These are phyloP conservation scores for Sonneratia alba DNA, from an alignment of 345 rosid genomes.

Conservation along the genomic window DNA sequence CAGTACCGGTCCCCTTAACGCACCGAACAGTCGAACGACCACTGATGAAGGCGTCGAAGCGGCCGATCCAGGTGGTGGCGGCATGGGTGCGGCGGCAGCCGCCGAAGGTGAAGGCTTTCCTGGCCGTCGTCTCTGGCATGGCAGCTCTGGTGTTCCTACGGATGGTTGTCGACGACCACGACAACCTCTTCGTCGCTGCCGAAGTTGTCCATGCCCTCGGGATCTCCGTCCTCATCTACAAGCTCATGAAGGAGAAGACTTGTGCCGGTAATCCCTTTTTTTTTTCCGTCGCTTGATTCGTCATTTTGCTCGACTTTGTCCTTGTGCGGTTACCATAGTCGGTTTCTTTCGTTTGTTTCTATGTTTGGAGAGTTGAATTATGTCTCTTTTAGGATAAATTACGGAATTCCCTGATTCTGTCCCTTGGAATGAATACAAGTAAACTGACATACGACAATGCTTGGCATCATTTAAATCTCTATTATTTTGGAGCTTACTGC, in stretches of 20 bases:
- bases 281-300: background rate
- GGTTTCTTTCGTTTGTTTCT: background rate
- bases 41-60: conserved; percentile 23
- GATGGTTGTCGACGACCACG: conserved; percentile 36
- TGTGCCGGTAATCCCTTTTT: conserved; percentile 27
- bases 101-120: conserved; percentile 33
- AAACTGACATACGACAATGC: background rate
- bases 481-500: background rate
- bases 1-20: background rate
- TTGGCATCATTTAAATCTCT: background rate
- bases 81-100: conserved; percentile 40
- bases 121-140: conserved; percentile 36
- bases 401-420: background rate
- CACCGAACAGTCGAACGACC: background rate
- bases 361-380: background rate
- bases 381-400: background rate
- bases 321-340: background rate
- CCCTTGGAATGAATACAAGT: background rate
- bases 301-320: background rate
- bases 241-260: conserved; percentile 37
- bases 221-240: conserved; percentile 34
- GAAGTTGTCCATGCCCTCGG: conserved; percentile 42
- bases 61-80: conserved; percentile 23
- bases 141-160: conserved; percentile 31
- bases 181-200: conserved; percentile 39